Conservation (phyloP, 2,329 filamentous ascomycete genomes). For the Aspergillus chevalieri region DNA sequence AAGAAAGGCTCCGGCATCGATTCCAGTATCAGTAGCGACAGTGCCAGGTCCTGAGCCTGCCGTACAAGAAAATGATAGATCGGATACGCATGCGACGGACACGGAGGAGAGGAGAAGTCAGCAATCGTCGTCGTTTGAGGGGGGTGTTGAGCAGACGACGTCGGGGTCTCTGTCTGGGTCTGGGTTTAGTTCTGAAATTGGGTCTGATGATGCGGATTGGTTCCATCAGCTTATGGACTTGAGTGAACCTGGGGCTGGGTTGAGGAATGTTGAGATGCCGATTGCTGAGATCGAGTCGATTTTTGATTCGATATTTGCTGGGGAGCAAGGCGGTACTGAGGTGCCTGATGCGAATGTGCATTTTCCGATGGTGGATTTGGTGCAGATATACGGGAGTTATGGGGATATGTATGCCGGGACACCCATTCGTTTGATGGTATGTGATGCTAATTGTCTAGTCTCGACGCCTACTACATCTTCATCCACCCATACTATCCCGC, state of each 20-base stretch:
- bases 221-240: slow-evolving; percentile 10
- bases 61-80: no score
- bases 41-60: not conserved
- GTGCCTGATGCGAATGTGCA: not conserved
- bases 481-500: slow-evolving; percentile 26
- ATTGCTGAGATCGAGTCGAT: slow-evolving; percentile 46
- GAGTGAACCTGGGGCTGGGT: slow-evolving; percentile 45
- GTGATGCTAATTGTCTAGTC: slow-evolving; percentile 7
- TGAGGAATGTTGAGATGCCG: slow-evolving; percentile 43
- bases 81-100: not conserved
- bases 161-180: not conserved
- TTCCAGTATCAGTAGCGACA: not conserved
- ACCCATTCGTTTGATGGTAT: not conserved
- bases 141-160: not conserved
- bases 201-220: slow-evolving; percentile 6
- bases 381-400: slow-evolving; percentile 40
- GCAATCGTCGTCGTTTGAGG: not conserved
- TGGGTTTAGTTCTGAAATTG: not conserved
- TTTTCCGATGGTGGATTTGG: slow-evolving; percentile 15
- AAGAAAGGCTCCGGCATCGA: not conserved
- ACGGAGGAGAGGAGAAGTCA: not conserved
- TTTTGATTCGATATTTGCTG: slow-evolving; percentile 34
- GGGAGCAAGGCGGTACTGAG: not conserved
- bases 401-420: slow-evolving; percentile 34
- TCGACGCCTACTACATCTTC: slow-evolving; percentile 27